Percentiles rank a stretch among this genome's conserved stretches.
Evolutionary conservation across 768 basidiomycete species (phyloP).

Genomic region (Clavulina sp.): DNA sequence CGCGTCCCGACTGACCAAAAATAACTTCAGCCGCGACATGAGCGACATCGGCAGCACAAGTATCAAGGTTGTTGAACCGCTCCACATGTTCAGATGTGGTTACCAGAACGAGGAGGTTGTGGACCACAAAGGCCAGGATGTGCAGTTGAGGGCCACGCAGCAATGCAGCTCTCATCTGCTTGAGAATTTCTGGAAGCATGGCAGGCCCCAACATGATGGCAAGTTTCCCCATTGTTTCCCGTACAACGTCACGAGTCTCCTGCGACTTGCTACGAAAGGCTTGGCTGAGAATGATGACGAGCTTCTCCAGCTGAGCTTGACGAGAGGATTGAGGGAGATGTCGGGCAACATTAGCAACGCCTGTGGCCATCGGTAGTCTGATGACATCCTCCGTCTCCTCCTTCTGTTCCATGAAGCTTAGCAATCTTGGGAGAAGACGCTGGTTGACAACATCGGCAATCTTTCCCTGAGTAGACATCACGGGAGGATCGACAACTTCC

Average conservation of each 20-base stretch:
- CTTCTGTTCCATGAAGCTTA: slow-evolving; percentile 65
- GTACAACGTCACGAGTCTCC: slow-evolving; percentile 73
- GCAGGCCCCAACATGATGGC: slow-evolving; percentile 50
- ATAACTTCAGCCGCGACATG: slow-evolving; percentile 76
- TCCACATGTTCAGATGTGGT: slow-evolving; percentile 41
- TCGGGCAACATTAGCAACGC: slow-evolving; percentile 68
- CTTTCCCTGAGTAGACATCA: slow-evolving; percentile 2
- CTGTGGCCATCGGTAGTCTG: slow-evolving; percentile 76
- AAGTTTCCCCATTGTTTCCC: slow-evolving; percentile 71
- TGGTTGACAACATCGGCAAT: slow-evolving; percentile 63
- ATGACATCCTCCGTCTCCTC: slow-evolving; percentile 70
- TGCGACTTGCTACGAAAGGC: slow-evolving; percentile 85
- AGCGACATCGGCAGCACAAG: slow-evolving; percentile 59
- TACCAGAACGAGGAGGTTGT: slow-evolving; percentile 66
- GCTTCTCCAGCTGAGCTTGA: slow-evolving; percentile 49
- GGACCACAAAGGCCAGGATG: slow-evolving; percentile 68
- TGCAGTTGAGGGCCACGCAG: slow-evolving; percentile 87
- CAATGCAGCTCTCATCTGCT: slow-evolving; percentile 71
- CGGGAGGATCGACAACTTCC: slow-evolving; percentile 8
- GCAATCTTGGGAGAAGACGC: slow-evolving; percentile 61
- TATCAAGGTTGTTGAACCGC: slow-evolving; percentile 48
- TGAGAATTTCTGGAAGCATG: slow-evolving; percentile 55
- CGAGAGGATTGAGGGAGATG: slow-evolving; percentile 51
- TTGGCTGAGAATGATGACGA: slow-evolving; percentile 76
- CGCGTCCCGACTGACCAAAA: slow-evolving; percentile 85